Percentiles rank a stretch among this genome's conserved stretches.
phyloP scores from a whole-genome alignment of 805 yeast genomes.

The Tetrapisispora namnaoensis region DNA sequence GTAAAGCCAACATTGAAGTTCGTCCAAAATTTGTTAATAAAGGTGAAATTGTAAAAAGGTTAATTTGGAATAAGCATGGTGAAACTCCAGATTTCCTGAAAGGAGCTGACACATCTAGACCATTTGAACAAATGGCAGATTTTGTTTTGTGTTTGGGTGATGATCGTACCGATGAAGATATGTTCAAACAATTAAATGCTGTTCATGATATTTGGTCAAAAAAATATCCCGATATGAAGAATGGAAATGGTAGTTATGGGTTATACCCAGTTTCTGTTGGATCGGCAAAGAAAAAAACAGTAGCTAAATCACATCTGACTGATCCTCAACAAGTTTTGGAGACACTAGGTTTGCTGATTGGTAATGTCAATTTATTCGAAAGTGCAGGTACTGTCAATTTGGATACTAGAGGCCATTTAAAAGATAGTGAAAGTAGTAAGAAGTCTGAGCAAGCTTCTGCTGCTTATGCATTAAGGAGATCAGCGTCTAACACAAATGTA shows the following conservation, averaged over 20 bases:
- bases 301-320: slow-evolving; percentile 74
- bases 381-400: slow-evolving; percentile 67
- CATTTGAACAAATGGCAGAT: slow-evolving; percentile 53
- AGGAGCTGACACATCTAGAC: slow-evolving; percentile 25
- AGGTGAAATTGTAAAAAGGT: slow-evolving; percentile 86
- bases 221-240: slow-evolving; percentile 31
- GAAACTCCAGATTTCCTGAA: slow-evolving; percentile 36
- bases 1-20: slow-evolving; percentile 96
- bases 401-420: slow-evolving; percentile 69
- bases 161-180: slow-evolving; percentile 95
- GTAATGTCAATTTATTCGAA: slow-evolving; percentile 69
- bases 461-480: slow-evolving; percentile 20
- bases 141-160: slow-evolving; percentile 89
- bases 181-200: slow-evolving; percentile 70
- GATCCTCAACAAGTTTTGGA: slow-evolving; percentile 82
- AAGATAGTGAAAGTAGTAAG: slow-evolving; percentile 33
- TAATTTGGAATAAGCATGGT: slow-evolving; percentile 60
- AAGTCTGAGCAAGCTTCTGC: slow-evolving; percentile 29
- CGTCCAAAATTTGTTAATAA: slow-evolving; percentile 90
- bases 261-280: slow-evolving; percentile 86
- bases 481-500: slow-evolving; percentile 7
- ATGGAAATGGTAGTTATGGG: slow-evolving; percentile 46
- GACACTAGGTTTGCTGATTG: slow-evolving; percentile 68
- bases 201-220: slow-evolving; percentile 41
- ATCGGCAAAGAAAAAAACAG: slow-evolving; percentile 77